Conservation (phyloP, 2,329 filamentous ascomycete species). For the Sclerotinia minor region DNA sequence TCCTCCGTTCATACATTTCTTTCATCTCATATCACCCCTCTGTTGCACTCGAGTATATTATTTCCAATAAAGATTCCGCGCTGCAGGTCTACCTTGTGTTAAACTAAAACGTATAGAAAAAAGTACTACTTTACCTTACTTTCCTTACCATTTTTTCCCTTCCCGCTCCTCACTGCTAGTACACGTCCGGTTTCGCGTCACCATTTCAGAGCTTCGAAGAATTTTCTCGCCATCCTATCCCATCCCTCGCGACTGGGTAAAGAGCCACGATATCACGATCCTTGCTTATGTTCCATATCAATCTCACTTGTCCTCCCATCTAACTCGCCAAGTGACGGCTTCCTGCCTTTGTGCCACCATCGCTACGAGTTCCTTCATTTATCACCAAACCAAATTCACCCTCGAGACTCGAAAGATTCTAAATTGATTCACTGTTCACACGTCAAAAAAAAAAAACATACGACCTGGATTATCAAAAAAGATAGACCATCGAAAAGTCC, state of each 20-base stretch:
- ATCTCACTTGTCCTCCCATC: conserved; percentile 24
- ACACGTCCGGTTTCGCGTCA: conserved; percentile 9
- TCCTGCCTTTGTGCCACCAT: conserved; percentile 23
- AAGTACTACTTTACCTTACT: not conserved
- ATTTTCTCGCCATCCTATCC: conserved; percentile 10
- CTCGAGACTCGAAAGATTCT: conserved; percentile 11
- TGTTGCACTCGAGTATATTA: not conserved
- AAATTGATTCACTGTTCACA: conserved; percentile 20
- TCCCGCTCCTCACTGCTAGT: not conserved
- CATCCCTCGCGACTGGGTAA: conserved; percentile 12
- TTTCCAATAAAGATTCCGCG: conserved; percentile 4
- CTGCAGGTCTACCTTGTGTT: conserved; percentile 3
- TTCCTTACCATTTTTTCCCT: conserved; percentile 1
- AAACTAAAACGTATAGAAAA: conserved; percentile 8
- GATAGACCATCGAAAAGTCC: not conserved
- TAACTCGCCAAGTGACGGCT: conserved; percentile 27
- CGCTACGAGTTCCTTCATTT: conserved; percentile 3
- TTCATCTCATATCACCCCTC: conserved; percentile 7
- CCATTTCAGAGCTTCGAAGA: not conserved
- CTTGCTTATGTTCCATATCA: conserved; percentile 20
- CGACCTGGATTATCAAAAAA: conserved; percentile 5
- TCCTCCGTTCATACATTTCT: not conserved
- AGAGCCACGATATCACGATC: conserved; percentile 17
- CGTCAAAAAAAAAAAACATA: not conserved
- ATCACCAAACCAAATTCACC: conserved; percentile 14